Conservation (phyloP, 2,329 filamentous ascomycete species). For the Fusarium albosuccineum region DNA sequence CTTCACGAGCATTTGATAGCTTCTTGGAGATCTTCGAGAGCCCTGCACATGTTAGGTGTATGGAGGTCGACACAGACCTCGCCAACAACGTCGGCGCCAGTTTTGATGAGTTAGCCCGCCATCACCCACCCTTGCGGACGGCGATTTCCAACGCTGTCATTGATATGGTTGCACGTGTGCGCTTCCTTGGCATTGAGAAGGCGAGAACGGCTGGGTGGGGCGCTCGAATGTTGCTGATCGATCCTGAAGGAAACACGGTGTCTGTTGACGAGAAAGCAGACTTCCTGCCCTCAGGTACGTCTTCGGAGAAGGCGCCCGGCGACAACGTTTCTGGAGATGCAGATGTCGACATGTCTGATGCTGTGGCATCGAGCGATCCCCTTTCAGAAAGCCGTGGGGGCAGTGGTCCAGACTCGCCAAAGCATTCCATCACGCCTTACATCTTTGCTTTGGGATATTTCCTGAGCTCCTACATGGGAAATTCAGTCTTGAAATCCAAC, state of each 20-base stretch:
- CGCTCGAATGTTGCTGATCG: conserved; percentile 78
- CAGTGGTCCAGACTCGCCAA: conserved; percentile 41
- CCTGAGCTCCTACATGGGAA: conserved; percentile 79
- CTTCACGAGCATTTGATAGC: conserved; percentile 83
- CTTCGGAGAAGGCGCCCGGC: conserved; percentile 56
- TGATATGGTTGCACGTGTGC: conserved; percentile 88
- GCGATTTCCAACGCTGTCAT: conserved; percentile 88
- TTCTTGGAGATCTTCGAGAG: conserved; percentile 99
- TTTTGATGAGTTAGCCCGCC: conserved; percentile 94
- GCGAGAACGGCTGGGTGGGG: conserved; percentile 79
- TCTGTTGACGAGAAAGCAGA: conserved; percentile 66
- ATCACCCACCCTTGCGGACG: conserved; percentile 86
- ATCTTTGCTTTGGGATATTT: conserved; percentile 83
- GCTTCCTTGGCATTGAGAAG: conserved; percentile 78
- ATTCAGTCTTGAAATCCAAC: conserved; percentile 76
- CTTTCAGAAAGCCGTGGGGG: conserved; percentile 29
- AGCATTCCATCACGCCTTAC: conserved; percentile 71
- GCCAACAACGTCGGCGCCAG: conserved; percentile 81
- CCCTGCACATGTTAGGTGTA: conserved; percentile 85
- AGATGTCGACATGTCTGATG: conserved; percentile 78
- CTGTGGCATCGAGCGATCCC: conserved; percentile 42
- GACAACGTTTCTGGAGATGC: conserved; percentile 52
- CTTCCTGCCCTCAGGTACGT: conserved; percentile 46
- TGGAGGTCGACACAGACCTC: conserved; percentile 79
- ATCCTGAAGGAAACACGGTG: conserved; percentile 66